Evolutionary conservation across 805 yeast species (phyloP).

Genomic region (Osmozyma mogii): DNA sequence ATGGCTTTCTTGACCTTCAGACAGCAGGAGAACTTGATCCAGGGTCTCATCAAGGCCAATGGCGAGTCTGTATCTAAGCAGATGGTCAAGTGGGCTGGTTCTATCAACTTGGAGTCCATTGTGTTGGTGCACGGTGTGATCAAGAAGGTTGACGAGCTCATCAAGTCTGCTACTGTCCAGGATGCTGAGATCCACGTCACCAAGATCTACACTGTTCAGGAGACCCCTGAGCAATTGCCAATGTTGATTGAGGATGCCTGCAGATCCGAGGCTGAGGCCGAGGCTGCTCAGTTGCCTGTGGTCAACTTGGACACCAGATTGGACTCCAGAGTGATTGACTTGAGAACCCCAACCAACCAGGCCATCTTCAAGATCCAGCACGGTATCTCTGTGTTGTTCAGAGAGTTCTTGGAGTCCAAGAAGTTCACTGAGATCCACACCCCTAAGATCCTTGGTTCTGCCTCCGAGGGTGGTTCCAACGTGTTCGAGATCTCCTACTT

Average conservation of each 20-base stretch:
- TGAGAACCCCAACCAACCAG: slow-evolving; percentile 95
- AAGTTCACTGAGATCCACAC: slow-evolving; percentile 90
- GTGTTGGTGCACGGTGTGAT: slow-evolving; percentile 86
- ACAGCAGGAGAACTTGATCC: slow-evolving; percentile 90
- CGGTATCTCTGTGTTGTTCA: slow-evolving; percentile 81
- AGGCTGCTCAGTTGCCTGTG: slow-evolving; percentile 82
- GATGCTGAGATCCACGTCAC: slow-evolving; percentile 77
- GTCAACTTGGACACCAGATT: slow-evolving; percentile 95
- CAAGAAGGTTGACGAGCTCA: slow-evolving; percentile 73
- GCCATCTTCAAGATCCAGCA: slow-evolving; percentile 92
- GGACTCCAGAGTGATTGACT: slow-evolving; percentile 91
- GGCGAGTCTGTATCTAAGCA: slow-evolving; percentile 63
- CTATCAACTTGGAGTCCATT: slow-evolving; percentile 80
- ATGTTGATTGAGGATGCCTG: slow-evolving; percentile 94
- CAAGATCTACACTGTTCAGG: slow-evolving; percentile 69
- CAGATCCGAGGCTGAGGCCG: slow-evolving; percentile 91
- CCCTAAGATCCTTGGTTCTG: slow-evolving; percentile 90
- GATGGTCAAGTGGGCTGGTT: slow-evolving; percentile 93
- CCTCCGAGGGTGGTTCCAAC: slow-evolving; percentile 97
- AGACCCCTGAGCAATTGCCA: slow-evolving; percentile 89
- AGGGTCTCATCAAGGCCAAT: slow-evolving; percentile 57
- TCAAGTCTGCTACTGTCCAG: slow-evolving; percentile 87
- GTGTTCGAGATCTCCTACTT: slow-evolving; percentile 92
- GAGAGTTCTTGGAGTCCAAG: slow-evolving; percentile 67
- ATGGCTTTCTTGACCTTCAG: slow-evolving; percentile 86